Evolutionary conservation across 441 rosid species (phyloP), one percentile per base, ranked within the genome.

Genomic region (Brassica hybrid): DNA sequence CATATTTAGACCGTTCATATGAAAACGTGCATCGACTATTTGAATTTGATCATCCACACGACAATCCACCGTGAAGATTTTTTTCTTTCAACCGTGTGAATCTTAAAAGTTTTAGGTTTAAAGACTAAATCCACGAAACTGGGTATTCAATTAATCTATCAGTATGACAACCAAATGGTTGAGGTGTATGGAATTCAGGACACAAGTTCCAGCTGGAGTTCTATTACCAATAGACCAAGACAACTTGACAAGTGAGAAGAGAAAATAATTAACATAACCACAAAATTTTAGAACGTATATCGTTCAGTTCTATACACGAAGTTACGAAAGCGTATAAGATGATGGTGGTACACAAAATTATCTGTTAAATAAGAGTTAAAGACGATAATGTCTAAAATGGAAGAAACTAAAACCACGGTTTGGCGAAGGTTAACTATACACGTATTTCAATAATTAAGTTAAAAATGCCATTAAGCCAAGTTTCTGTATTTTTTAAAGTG

Each of bases 381-480:
- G 25, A 56, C 23, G 25, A 18, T 56, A 54, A 16, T 17, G 11
- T 54, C 59, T 54, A 7, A 50, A 50, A 1, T 6, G 10, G 59
- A 54, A 54, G 59, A 54, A 54, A 54, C 5, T n/a, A n/a, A 50
- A 50, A 50, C 10, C 18, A 50, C 58, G 1, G 0, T 0, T 52
- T 52, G 58, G 21, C 10, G 2, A 45, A 48, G 16, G 54, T 48
- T n/a, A 13, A 48, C 54, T 48, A 41, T 11, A 14, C 19, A 50
- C 57, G 19, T 50, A 50, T 50, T 50, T 50, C 19, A 50, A 50
- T 50, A 50, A 50, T 48, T 48, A n/a, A 48, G 58, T 52, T 52
- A 50, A 2, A 50, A n/a, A n/a, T n/a, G n/a, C n/a, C n/a, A n/a
- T 17, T 17, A 54, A 54, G 23, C 1, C 45, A 12, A 13, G 3